These are phyloP conservation scores for Syncephalis fuscata DNA, from an alignment of 371 early-diverging fungal genomes.

Conservation along the genomic window DNA sequence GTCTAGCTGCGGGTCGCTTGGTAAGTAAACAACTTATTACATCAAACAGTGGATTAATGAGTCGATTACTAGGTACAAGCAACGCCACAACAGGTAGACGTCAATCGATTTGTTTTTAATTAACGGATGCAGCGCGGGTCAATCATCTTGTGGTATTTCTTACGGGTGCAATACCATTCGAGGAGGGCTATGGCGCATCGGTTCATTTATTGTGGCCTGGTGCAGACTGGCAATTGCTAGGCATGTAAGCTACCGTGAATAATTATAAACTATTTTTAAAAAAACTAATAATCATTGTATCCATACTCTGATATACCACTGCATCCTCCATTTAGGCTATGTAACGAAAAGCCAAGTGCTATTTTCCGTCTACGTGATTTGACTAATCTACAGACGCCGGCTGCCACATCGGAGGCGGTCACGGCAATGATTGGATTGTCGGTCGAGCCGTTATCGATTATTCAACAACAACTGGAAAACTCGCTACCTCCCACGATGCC, in stretches of 20 bases:
- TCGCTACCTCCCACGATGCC: not conserved
- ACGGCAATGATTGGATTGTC: conserved; percentile 77
- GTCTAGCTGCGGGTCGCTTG: conserved; percentile 71
- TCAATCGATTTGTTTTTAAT: conserved; percentile 64
- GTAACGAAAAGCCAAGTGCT: conserved; percentile 81
- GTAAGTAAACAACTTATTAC: conserved; percentile 18
- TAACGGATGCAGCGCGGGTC: conserved; percentile 61
- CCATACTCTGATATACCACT: not conserved
- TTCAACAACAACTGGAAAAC: conserved; percentile 30
- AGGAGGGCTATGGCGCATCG: conserved; percentile 67
- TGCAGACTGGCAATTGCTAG: conserved; percentile 71
- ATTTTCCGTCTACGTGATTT: conserved; percentile 44
- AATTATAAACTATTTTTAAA: not conserved
- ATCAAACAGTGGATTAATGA: not conserved
- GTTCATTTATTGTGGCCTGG: conserved; percentile 82
- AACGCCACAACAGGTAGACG: conserved; percentile 72
- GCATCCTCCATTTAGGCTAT: conserved; percentile 37
- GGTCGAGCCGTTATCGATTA: conserved; percentile 60
- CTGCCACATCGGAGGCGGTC: conserved; percentile 5
- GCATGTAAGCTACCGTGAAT: conserved; percentile 26
- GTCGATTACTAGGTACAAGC: conserved; percentile 55
- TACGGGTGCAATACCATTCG: conserved; percentile 69
- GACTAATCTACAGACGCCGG: conserved; percentile 5
- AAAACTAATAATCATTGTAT: not conserved
- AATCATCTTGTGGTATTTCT: conserved; percentile 90